Evolutionary conservation across 148 eudicot genomes (phyloP).

Genomic region (Selenicereus undatus): DNA sequence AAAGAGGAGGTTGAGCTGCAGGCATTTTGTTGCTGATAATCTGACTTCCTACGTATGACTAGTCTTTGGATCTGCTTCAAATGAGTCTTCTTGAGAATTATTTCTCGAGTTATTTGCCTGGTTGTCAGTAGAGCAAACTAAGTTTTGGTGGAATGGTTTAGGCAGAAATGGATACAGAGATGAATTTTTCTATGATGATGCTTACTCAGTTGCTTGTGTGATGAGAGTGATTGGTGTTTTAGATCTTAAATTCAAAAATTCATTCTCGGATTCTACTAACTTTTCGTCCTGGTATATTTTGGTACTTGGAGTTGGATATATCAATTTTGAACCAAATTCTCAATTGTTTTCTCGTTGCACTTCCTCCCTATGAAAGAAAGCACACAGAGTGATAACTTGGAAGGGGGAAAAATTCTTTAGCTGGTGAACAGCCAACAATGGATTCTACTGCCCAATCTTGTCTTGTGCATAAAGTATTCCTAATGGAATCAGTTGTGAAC

Average conservation of each 20-base stretch:
- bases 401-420: background rate
- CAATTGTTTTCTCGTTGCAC: too few relatives aligned
- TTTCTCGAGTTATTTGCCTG: background rate
- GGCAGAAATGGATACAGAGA: background rate
- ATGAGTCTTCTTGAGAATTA: background rate
- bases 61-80: background rate
- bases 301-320: too few relatives aligned
- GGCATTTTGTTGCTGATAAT: background rate
- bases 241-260: background rate
- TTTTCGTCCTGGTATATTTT: background rate
- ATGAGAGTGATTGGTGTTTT: background rate
- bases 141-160: background rate
- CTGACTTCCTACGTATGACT: background rate
- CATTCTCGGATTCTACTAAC: background rate
- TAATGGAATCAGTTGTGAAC: background rate
- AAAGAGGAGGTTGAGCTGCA: background rate
- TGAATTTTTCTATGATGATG: background rate
- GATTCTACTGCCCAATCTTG: background rate
- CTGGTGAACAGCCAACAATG: background rate
- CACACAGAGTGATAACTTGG: background rate
- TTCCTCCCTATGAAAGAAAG: background rate
- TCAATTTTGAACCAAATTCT: too few relatives aligned
- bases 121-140: background rate
- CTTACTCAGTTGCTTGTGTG: constrained; percentile 5
- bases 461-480: background rate